Base-by-base conservation (phyloP, 2,329 filamentous ascomycete species). In the Ascosphaera acerosa region DNA sequence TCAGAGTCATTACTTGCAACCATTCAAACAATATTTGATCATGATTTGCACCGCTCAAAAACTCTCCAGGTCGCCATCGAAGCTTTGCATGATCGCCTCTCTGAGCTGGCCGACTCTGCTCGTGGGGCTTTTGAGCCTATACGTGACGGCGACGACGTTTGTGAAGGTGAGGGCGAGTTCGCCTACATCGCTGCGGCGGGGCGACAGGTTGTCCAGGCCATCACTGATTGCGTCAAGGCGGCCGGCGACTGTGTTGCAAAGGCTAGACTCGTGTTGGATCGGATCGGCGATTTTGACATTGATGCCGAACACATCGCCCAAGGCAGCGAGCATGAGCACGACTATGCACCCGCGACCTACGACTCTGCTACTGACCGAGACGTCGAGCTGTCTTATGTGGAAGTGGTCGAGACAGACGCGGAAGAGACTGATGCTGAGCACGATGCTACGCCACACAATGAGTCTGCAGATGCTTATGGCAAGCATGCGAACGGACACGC, bases 181-280 rank as follows among this genome's bases (percentile, higher is more conserved):
- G 60, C 89, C 19, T 74, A 90, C 41, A 66, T 81, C 51, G 76
- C 76, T 2, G 70, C 80, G 36, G 73, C 84, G 44, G 80, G 78
- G 39, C 70, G 67, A 39, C 63, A 70, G 17, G 61, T 91, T 25
- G 64, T 87, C 18, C 61, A 65, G 36, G 77, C 80, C 14, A 81
- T 81, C 6, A 91, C 81, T 4, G 70, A 68, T 36, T 92, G 82
- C 46, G 82, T 97, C 16, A 73, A 80, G 41, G 76, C 78, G 15
- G 81, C 82, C 28, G 84, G 84, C 25, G 81, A 91, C 41, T 92
- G 84, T 49, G 76, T 91, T 14, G 72, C 76, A 4, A 84, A 82
- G 52, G 75, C 82, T 7, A 80, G 80, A 43, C 63, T 68, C 46
- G 70, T 89, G 28, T 74, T 97, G 35, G 81, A 91, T 51, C 66